phyloP scores from a whole-genome alignment of 2,329 filamentous ascomycete genomes.

The Tolypocladium amazonense region DNA sequence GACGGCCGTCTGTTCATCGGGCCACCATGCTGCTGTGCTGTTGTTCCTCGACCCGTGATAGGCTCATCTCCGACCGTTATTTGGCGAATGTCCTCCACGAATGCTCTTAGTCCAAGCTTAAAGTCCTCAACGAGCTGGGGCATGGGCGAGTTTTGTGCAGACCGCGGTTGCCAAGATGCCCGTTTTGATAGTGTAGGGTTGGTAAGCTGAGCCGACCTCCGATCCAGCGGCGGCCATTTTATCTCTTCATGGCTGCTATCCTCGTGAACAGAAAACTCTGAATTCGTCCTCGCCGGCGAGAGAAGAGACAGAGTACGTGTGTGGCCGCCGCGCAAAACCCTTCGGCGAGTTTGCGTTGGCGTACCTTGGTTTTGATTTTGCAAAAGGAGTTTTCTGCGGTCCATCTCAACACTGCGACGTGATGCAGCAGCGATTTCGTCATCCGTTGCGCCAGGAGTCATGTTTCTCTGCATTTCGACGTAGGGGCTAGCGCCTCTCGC shows the following conservation, averaged over 20 bases:
- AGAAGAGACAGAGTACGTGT: conserved; percentile 65
- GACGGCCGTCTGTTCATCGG: conserved; percentile 6
- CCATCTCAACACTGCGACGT: conserved; percentile 50
- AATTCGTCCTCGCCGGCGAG: conserved; percentile 49
- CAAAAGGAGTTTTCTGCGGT: conserved; percentile 61
- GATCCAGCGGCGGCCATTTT: conserved; percentile 17
- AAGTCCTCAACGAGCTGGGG: conserved; percentile 86
- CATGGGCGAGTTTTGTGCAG: conserved; percentile 32
- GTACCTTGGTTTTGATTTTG: conserved; percentile 34
- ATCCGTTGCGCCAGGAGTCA: conserved; percentile 6
- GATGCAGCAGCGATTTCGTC: conserved; percentile 22
- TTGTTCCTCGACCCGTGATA: conserved; percentile 39
- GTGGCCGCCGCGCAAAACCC: conserved; percentile 58
- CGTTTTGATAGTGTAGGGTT: conserved; percentile 38
- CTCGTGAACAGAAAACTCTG: conserved; percentile 32
- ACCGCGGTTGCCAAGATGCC: conserved; percentile 48
- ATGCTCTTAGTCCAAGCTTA: conserved; percentile 82
- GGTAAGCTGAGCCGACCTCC: conserved; percentile 21
- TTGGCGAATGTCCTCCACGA: conserved; percentile 89
- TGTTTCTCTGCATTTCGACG: conserved; percentile 2
- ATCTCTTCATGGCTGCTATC: conserved; percentile 20
- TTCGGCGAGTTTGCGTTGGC: conserved; percentile 36
- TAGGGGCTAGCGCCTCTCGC: conserved; percentile 45
- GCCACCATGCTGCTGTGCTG: conserved; percentile 8
- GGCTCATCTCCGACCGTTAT: conserved; percentile 93